Evolutionary conservation across 768 basidiomycete genomes (phyloP).

Genomic region (Pseudohyphozyma bogoriensis): DNA sequence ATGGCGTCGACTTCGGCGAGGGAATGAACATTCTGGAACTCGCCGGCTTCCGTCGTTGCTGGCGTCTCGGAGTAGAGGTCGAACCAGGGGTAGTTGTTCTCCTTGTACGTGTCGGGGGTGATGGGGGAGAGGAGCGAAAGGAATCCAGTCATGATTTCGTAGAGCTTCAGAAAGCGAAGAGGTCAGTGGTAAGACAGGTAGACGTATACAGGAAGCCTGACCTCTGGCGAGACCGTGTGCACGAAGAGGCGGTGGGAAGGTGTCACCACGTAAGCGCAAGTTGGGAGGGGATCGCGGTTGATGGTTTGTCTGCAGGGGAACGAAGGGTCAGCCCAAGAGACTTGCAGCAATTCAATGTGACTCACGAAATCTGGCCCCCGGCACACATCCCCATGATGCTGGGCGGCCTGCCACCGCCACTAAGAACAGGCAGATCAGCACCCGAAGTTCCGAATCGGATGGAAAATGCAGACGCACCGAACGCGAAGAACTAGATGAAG

Average conservation of each 20-base stretch:
- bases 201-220: not conserved
- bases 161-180: not conserved
- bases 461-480: not conserved
- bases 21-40: not conserved
- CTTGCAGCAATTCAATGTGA: no score
- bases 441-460: not conserved
- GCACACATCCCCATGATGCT: not conserved
- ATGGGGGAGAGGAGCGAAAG: not conserved
- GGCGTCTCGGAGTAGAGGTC: not conserved
- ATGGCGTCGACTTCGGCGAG: slow-evolving; percentile 1
- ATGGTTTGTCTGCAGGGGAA: not conserved
- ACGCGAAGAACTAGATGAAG: not conserved
- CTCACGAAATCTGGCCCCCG: not conserved
- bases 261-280: not conserved
- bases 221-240: not conserved
- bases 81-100: not conserved
- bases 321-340: not conserved
- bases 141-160: not conserved
- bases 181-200: not conserved
- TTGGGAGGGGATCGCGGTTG: not conserved
- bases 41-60: not conserved
- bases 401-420: no score
- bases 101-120: not conserved
- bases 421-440: not conserved
- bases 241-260: not conserved